Percentiles rank a stretch among this genome's conserved stretches.
Conservation (phyloP, 306 rosid species). For the Dryas octopetala region DNA sequence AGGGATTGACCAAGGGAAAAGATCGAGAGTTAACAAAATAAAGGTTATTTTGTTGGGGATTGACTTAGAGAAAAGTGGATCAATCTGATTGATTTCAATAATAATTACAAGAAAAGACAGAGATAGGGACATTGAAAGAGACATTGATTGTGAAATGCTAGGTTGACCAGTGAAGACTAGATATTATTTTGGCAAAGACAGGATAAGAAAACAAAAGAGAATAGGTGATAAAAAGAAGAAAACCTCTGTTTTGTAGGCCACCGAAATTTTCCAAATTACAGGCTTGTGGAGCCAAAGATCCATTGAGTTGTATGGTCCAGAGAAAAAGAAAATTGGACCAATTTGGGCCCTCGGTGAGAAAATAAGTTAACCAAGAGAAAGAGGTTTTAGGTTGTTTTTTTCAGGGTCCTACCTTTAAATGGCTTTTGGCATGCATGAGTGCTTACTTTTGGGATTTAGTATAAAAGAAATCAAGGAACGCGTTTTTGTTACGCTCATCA, state of each 20-base stretch:
- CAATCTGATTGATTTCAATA: neutral
- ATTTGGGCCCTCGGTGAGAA: neutral
- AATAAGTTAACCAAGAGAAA: neutral
- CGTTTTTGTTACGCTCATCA: constrained; percentile 25
- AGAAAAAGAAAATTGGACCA: constrained; percentile 18
- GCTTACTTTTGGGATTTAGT: constrained; percentile 22
- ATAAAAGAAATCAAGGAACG: neutral
- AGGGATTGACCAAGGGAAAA: neutral
- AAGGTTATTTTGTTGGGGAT: constrained; percentile 16
- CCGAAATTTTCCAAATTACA: constrained; percentile 13
- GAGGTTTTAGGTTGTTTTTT: neutral
- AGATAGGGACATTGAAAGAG: constrained; percentile 9
- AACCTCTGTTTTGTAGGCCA: constrained; percentile 11
- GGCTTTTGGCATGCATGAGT: constrained; percentile 9
- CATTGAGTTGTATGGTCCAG: constrained; percentile 20
- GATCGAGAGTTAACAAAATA: neutral
- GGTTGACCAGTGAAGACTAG: constrained; percentile 14
- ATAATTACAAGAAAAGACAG: neutral
- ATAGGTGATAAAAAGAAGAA: constrained; percentile 13
- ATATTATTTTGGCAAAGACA: neutral
- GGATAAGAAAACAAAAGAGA: constrained; percentile 1
- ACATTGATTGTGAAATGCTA: constrained; percentile 4
- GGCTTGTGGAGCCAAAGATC: constrained; percentile 24
- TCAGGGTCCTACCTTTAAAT: neutral
- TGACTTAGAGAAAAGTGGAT: constrained; percentile 10